Evolutionary conservation across 306 rosid species (phyloP), one percentile per base, ranked within the genome.

Genomic region (Vigna mungo): DNA sequence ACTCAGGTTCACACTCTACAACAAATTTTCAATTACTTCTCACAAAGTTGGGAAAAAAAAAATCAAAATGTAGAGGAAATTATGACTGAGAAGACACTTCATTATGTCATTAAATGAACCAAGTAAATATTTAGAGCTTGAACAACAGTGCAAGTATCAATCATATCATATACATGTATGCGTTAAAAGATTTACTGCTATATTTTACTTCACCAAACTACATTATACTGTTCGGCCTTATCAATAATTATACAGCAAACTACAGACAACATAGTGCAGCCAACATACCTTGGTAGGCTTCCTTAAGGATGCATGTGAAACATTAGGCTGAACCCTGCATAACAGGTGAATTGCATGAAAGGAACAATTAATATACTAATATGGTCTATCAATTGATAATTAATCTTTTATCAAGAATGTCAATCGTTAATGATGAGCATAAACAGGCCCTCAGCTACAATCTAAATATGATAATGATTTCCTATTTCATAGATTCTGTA

Each of bases 211-310:
- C 20, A 39, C 39, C 56, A 7, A 20, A 32, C 71, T 30, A 18
- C 56, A 56, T 7, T 18, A 68, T 30, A 44, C 52, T 11, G 63
- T 30, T 61, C 51, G 44, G 23, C 53, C 21, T 58, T 41, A 15
- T 27, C 66, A 48, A 10, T 37, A 48, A 10, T 37, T 59, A 51
- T 14, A 49, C 44, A 75, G 34, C 4, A 30, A 53, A 5, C 16
- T 15, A 49, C 23, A 27, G 23, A 36, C 56, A 72, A 32, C 6
- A 25, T 61, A 79, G 49, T 43, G 53, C 46, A 65, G 79, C 36
- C 43, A 32, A 77, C 88, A 55, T 85, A 94, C 97, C 89, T 81
- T 88, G 71, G 58, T 49, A 80, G 88, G 83, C 78, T 86, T 89
- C 76, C 88, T 83, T 30, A 86, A 78, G 80, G 87, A 58, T 62